phyloP scores from a whole-genome alignment of 164 flowering plant genomes.

The Vitis rupestris region DNA sequence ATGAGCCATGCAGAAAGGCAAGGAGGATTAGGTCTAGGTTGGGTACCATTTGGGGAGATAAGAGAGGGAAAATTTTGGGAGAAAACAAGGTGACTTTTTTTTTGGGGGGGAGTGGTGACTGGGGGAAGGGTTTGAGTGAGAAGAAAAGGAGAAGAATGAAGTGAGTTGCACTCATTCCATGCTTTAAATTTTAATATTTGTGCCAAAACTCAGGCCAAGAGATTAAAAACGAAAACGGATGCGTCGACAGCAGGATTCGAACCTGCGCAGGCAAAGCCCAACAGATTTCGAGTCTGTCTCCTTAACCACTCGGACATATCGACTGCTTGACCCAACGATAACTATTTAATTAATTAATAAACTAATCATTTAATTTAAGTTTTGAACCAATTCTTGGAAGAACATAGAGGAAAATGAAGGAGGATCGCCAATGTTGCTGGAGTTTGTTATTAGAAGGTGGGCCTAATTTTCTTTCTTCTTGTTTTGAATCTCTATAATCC shows the following conservation, averaged over 20 bases:
- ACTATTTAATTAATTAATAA: too few species aligned
- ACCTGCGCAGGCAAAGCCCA: conserved; percentile 99
- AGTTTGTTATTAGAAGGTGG: too few species aligned
- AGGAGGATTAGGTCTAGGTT: conserved; percentile 35
- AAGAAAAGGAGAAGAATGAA: conserved; percentile 20
- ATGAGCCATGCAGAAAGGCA: conserved; percentile 32
- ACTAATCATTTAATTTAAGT: too few species aligned
- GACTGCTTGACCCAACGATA: background rate
- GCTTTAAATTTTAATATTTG: background rate
- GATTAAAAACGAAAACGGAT: background rate
- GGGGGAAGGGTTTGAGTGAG: background rate
- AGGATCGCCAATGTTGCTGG: background rate
- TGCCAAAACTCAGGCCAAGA: background rate
- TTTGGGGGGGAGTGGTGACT: background rate
- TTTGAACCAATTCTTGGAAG: too few species aligned
- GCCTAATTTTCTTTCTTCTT: too few species aligned
- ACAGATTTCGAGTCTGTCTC: conserved; percentile 99
- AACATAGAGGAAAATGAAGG: too few species aligned
- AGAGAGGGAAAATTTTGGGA: conserved; percentile 6
- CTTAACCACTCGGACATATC: conserved; percentile 99
- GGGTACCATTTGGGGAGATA: conserved; percentile 24
- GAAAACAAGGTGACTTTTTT: background rate
- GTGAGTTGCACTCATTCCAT: conserved; percentile 33
- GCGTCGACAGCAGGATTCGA: conserved; percentile 99
- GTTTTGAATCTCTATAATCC: too few species aligned